These are phyloP conservation scores for Urochloa ruziziensis DNA, from an alignment of 176 grass and related monocot species.

Conservation along the genomic window DNA sequence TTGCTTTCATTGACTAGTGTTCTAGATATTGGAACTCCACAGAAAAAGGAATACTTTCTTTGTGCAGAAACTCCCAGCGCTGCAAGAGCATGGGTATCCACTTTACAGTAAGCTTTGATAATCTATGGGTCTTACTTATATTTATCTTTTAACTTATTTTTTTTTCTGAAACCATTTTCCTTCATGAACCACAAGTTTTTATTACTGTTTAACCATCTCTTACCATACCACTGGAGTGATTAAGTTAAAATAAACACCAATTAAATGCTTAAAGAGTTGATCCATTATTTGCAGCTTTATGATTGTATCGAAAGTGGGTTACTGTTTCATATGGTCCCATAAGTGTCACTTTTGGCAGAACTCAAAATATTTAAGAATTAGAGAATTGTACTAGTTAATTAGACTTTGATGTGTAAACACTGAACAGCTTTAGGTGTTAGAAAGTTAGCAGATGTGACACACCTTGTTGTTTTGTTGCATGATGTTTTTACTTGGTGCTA, in stretches of 20 bases:
- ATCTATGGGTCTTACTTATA: neutral
- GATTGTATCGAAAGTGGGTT: no score
- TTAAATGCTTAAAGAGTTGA: neutral
- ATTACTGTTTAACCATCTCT: neutral
- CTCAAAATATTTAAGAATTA: neutral
- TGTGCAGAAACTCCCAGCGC: conserved; percentile 78
- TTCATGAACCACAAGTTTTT: neutral
- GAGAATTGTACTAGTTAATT: neutral
- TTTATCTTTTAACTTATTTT: neutral
- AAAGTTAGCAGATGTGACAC: neutral
- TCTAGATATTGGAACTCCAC: conserved; percentile 90
- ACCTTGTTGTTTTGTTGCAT: neutral
- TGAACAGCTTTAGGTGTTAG: neutral
- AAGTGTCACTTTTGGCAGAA: neutral
- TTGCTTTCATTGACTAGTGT: conserved; percentile 54
- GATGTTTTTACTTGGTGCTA: neutral
- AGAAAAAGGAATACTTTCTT: conserved; percentile 86
- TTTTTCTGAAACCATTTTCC: neutral
- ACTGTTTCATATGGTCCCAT: neutral
- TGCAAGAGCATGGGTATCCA: conserved; percentile 87
- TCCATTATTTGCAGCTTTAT: no score
- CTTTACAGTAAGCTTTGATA: conserved; percentile 70
- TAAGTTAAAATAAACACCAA: neutral
- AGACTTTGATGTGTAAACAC: neutral
- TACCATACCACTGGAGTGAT: neutral